phyloP scores from a whole-genome alignment of 177 flowering plant genomes.

The Tripterygium wilfordii region DNA sequence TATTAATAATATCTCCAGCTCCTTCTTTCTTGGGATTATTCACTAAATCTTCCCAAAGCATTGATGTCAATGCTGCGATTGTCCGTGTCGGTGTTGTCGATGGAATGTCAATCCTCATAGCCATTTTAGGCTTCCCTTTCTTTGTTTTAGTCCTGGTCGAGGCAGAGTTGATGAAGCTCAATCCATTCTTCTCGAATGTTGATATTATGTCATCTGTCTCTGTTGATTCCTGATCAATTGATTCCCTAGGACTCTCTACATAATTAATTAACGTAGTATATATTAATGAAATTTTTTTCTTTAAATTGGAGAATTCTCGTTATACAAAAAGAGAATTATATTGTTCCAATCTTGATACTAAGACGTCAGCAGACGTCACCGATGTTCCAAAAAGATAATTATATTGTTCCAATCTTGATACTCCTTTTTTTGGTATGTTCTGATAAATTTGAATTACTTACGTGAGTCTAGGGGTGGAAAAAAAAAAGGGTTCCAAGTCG shows the following conservation, averaged over 20 bases:
- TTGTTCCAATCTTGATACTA: too few relatives aligned
- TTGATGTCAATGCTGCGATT: conserved; percentile 55
- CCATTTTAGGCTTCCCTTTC: conserved; percentile 50
- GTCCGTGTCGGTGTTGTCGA: conserved; percentile 54
- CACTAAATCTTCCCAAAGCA: conserved; percentile 83
- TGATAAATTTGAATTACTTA: too few relatives aligned
- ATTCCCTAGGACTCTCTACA: conserved; percentile 14
- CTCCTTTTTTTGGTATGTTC: too few relatives aligned
- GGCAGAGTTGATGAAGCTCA: conserved; percentile 34
- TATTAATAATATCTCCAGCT: conserved; percentile 41
- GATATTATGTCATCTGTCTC: conserved; percentile 39
- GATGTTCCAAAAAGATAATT: too few relatives aligned
- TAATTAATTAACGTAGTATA: too few relatives aligned
- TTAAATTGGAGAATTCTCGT: too few relatives aligned
- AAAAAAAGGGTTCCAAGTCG: too few relatives aligned
- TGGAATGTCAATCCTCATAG: conserved; percentile 69
- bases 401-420: too few relatives aligned
- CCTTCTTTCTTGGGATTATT: conserved; percentile 65
- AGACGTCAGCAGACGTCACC: too few relatives aligned
- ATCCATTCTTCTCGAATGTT: conserved; percentile 49
- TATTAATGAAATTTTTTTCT: too few relatives aligned
- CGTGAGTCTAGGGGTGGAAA: too few relatives aligned
- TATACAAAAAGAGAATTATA: too few relatives aligned
- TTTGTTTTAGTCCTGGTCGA: conserved; percentile 36
- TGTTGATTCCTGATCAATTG: conserved; percentile 11